Evolutionary conservation across 352 stramenopile species (phyloP).

Genomic region (Thalassiosira pacifica): DNA sequence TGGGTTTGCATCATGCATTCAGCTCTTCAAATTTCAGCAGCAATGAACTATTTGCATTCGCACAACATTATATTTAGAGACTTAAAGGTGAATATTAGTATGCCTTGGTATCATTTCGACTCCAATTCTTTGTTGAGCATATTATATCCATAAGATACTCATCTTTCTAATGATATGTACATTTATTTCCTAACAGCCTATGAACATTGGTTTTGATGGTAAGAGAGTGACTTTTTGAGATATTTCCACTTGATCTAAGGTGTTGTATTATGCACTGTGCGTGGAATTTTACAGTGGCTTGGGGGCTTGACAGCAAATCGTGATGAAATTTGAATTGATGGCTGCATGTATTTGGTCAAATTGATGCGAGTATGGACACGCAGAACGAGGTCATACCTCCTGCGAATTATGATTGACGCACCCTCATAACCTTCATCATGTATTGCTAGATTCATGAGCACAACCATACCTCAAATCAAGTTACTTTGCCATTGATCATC

Average conservation of each 20-base stretch:
- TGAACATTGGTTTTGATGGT: conserved; percentile 48
- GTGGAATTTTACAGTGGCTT: too few species aligned
- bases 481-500: too few species aligned
- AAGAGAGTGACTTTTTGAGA: background rate
- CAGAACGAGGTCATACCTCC: background rate
- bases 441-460: background rate
- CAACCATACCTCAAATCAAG: too few species aligned
- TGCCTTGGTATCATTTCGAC: too few species aligned
- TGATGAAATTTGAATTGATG: too few species aligned
- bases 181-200: conserved; percentile 48
- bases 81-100: conserved; percentile 69
- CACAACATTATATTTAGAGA: conserved; percentile 63
- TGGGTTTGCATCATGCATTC: background rate
- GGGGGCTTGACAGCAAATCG: too few species aligned
- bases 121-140: background rate
- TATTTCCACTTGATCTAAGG: too few species aligned
- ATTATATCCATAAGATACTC: background rate
- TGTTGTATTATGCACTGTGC: too few species aligned
- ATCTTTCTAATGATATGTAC: background rate
- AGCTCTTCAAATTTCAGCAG: conserved; percentile 76
- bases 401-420: background rate
- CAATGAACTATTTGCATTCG: conserved; percentile 65
- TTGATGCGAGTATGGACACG: background rate
- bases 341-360: too few species aligned
- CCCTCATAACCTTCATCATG: background rate